A percentile compares a stretch with the other conserved stretches of the same genome.
phyloP scores from a whole-genome alignment of 768 basidiomycete species.

The Mrakia hoshinonis region DNA sequence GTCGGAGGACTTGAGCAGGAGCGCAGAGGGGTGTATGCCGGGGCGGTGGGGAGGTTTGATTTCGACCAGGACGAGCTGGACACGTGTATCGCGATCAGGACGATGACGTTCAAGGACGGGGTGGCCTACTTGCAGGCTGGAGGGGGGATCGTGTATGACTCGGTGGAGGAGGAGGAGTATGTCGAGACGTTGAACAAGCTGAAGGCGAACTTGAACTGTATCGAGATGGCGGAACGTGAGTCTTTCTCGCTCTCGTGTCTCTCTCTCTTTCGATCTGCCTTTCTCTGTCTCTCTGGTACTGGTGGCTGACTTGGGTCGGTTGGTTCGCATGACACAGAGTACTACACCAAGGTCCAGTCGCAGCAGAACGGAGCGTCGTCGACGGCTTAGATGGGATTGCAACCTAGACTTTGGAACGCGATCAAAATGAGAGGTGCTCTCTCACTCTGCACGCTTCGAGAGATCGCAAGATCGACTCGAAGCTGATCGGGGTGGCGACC shows the following conservation, averaged over 20 bases:
- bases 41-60: slow-evolving; percentile 95
- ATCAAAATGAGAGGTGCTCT: too few relatives aligned
- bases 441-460: too few relatives aligned
- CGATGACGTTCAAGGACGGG: slow-evolving; percentile 93
- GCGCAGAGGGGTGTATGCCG: slow-evolving; percentile 87
- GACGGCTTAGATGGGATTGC: too few relatives aligned
- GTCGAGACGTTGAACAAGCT: slow-evolving; percentile 93
- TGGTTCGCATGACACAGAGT: too few relatives aligned
- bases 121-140: slow-evolving; percentile 73
- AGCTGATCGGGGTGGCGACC: too few relatives aligned
- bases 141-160: slow-evolving; percentile 94
- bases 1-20: slow-evolving; percentile 78
- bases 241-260: slow-evolving; percentile 28
- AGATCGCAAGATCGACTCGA: too few relatives aligned
- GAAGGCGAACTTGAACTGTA: slow-evolving; percentile 69
- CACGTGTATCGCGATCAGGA: slow-evolving; percentile 96
- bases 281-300: not conserved
- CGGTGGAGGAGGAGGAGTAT: slow-evolving; percentile 95
- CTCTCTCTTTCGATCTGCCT: not conserved
- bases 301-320: not conserved
- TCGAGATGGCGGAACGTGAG: slow-evolving; percentile 82
- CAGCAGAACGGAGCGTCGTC: too few relatives aligned
- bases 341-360: too few relatives aligned
- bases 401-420: too few relatives aligned
- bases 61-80: slow-evolving; percentile 84